Evolutionary conservation across 2,329 filamentous ascomycete species (phyloP).

Genomic region (Trichophyton simii): DNA sequence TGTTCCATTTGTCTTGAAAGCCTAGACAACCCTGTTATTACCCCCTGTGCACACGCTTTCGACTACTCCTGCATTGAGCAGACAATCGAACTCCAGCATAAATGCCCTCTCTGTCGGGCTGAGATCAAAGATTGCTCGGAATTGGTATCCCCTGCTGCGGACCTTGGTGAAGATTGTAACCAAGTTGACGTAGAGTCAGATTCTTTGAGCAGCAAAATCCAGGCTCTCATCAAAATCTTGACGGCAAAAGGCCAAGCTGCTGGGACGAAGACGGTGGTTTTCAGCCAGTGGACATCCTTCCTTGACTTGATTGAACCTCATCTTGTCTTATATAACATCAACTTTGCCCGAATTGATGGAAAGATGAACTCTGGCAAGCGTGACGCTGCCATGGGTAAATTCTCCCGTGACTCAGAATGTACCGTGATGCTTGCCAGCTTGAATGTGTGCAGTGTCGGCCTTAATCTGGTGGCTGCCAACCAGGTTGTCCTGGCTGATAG

Average conservation of each 20-base stretch:
- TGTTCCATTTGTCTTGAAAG: conserved; percentile 71
- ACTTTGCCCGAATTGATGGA: conserved; percentile 64
- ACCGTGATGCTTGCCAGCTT: conserved; percentile 72
- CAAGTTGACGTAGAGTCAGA: conserved; percentile 47
- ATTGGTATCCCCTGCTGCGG: conserved; percentile 54
- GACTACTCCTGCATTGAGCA: conserved; percentile 60
- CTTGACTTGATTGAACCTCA: conserved; percentile 63
- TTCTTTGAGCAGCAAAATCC: conserved; percentile 67
- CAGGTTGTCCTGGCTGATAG: conserved; percentile 73
- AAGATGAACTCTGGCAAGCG: conserved; percentile 58
- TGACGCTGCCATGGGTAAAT: conserved; percentile 56
- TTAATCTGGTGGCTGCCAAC: conserved; percentile 76
- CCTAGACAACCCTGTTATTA: conserved; percentile 64
- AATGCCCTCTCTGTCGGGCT: conserved; percentile 74
- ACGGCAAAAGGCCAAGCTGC: conserved; percentile 51
- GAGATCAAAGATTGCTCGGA: conserved; percentile 47
- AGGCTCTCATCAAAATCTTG: conserved; percentile 63
- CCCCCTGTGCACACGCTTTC: conserved; percentile 71
- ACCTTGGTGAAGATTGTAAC: conserved; percentile 38
- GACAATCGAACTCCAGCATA: conserved; percentile 61
- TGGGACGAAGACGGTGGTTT: conserved; percentile 66
- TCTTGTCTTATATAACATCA: conserved; percentile 47
- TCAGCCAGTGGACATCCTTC: conserved; percentile 69
- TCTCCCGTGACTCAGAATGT: conserved; percentile 55
- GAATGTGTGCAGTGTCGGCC: conserved; percentile 68